Evolutionary conservation across 257 asterid species (phyloP).

Genomic region (Salvia hispanica): DNA sequence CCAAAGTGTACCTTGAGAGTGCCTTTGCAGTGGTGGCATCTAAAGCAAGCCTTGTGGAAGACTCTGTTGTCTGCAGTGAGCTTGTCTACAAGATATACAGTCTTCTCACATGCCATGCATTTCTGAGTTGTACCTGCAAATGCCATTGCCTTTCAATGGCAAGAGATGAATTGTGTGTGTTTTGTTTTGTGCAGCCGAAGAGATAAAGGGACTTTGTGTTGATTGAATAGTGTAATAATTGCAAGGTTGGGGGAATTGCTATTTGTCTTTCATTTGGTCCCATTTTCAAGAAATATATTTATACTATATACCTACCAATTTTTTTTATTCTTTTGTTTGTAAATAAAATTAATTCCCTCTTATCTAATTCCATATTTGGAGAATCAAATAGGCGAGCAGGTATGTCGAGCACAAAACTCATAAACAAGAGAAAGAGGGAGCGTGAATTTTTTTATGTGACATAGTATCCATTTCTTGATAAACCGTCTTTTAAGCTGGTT

Average conservation of each 20-base stretch:
- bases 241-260: slow-evolving; percentile 35
- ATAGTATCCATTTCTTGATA: too few species aligned
- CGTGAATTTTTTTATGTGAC: too few species aligned
- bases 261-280: slow-evolving; percentile 47
- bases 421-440: too few species aligned
- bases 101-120: slow-evolving; percentile 94
- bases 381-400: too few species aligned
- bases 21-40: slow-evolving; percentile 97
- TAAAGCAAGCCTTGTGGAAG: slow-evolving; percentile 91
- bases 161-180: slow-evolving; percentile 19
- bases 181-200: slow-evolving; percentile 30
- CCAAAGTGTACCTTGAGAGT: slow-evolving; percentile 72
- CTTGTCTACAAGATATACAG: slow-evolving; percentile 91
- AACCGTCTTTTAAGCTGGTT: too few species aligned
- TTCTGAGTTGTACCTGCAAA: slow-evolving; percentile 99
- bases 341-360: neutral
- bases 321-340: neutral
- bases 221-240: slow-evolving; percentile 25
- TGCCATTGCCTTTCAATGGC: slow-evolving; percentile 59
- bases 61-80: slow-evolving; percentile 85
- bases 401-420: too few species aligned
- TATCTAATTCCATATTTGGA: neutral
- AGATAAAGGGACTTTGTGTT: slow-evolving; percentile 36
- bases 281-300: too few species aligned
- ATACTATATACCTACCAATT: slow-evolving; percentile 35